Evolutionary conservation across 2,329 filamentous ascomycete species (phyloP), one percentile per base, ranked within the genome.

Genomic region (Fusarium sambucinum): DNA sequence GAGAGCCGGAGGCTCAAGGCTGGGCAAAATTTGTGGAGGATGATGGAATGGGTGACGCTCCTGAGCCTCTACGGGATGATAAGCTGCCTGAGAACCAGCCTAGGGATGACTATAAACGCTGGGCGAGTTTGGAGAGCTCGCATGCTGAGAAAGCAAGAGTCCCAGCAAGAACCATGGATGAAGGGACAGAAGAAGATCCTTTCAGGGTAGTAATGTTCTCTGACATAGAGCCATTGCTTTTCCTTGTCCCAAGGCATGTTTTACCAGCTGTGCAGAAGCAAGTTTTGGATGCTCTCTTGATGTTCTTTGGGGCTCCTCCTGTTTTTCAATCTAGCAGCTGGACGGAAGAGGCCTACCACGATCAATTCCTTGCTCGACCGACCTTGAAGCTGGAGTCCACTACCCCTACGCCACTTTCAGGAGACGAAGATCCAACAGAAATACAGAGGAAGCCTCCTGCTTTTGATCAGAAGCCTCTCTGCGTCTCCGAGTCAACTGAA

Each of bases 191-290:
- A 67, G 90, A 94, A 60, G 95, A 97, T 73, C 92, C 93, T 1
- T 97, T 92, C 69, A 87, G 94, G 35, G 87, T 96, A 5, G 86
- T 97, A 45, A 87, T 97, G 74, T 94, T 90, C 70, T 87, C 89
- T 0, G 96, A 98, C 75, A 82, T 97, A 21, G 81, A 88, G 64
- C 83, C 86, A 1, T 83, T 91, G 29, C 74, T 97, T 3, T 80
- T 88, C 32, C 72, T 80, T 50, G 77, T 90, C 6, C 86, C 87
- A 0, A 51, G 67, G 0, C 32, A 55, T 7, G 74, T 75, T 27
- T 69, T 83, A 59, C 55, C 75, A 56, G 61, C 62, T 4, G 74
- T 86, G 1, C 78, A 76, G 10, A 72, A 77, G 12, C 76, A 84
- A 29, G 77, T 96, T 1, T 55, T 96, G 21, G 87, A 94, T 72